phyloP scores from a whole-genome alignment of 2,329 filamentous ascomycete species.

The Phaeosphaeria sp. region DNA sequence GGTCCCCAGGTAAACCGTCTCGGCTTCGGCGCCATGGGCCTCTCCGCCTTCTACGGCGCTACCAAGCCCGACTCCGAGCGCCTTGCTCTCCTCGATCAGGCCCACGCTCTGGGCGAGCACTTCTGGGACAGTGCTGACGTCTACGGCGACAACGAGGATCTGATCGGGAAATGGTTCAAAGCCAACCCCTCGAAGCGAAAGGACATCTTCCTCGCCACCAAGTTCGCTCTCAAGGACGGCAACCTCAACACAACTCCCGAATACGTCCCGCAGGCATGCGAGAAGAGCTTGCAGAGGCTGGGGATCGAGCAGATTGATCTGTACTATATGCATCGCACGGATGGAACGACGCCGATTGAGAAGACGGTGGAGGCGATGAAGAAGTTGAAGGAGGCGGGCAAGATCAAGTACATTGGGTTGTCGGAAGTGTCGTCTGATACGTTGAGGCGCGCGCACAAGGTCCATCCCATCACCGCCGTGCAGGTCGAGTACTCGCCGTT shows the following conservation, averaged over 20 bases:
- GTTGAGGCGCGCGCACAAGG: constrained; percentile 56
- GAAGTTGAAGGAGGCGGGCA: constrained; percentile 64
- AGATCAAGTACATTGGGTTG: constrained; percentile 57
- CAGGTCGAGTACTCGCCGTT: constrained; percentile 62
- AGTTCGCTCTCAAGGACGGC: constrained; percentile 46
- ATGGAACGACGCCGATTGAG: constrained; percentile 54
- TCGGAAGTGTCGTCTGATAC: constrained; percentile 54
- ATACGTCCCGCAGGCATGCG: constrained; percentile 49
- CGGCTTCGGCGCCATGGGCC: constrained; percentile 64
- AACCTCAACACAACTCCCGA: constrained; percentile 50
- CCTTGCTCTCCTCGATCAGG: constrained; percentile 59
- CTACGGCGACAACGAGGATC: constrained; percentile 45
- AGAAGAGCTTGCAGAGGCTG: constrained; percentile 50
- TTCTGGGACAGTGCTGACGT: constrained; percentile 38
- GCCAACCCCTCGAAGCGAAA: constrained; percentile 45
- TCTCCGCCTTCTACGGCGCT: constrained; percentile 56
- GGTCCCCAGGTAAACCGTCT: constrained; percentile 60
- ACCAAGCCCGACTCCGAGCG: constrained; percentile 59
- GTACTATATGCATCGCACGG: constrained; percentile 54
- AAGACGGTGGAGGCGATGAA: constrained; percentile 59
- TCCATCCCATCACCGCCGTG: constrained; percentile 57
- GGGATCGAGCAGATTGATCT: constrained; percentile 54
- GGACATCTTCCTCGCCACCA: constrained; percentile 57
- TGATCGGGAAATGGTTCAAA: constrained; percentile 45
- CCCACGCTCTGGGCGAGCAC: constrained; percentile 58